Conservation (phyloP, 768 basidiomycete genomes). For the Phlegmacium glaucopus region DNA sequence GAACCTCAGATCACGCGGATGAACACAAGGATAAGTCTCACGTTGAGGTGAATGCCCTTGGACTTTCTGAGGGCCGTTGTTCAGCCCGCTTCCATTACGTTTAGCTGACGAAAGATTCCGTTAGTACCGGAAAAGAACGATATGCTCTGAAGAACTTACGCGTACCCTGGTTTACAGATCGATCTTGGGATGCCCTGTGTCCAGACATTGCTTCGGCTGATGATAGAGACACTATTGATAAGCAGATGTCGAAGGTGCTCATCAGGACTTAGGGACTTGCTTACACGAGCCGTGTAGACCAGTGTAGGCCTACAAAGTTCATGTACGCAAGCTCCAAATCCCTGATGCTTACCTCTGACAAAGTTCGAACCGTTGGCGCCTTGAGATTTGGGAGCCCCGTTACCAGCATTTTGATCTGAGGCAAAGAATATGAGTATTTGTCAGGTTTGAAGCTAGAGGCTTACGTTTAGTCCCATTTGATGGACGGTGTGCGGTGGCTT, state of each 20-base stretch:
- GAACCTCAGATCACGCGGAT: slow-evolving; percentile 10
- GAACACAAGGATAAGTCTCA: slow-evolving; percentile 11
- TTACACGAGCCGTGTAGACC: slow-evolving; percentile 11
- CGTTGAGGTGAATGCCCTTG: slow-evolving; percentile 13
- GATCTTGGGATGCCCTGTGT: slow-evolving; percentile 11
- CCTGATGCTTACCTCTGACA: slow-evolving; percentile 13
- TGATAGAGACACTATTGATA: slow-evolving; percentile 8
- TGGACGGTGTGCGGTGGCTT: slow-evolving; percentile 11
- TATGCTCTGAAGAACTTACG: slow-evolving; percentile 11
- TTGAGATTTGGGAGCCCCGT: slow-evolving; percentile 11
- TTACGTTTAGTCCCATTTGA: slow-evolving; percentile 14
- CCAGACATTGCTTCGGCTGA: slow-evolving; percentile 10
- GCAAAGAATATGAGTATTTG: slow-evolving; percentile 8
- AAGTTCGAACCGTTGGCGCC: slow-evolving; percentile 11
- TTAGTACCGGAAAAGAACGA: slow-evolving; percentile 9
- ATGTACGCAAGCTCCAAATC: slow-evolving; percentile 12
- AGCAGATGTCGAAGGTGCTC: slow-evolving; percentile 11
- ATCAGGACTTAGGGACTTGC: slow-evolving; percentile 12
- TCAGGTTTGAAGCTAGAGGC: slow-evolving; percentile 8
- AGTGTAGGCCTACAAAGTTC: slow-evolving; percentile 11
- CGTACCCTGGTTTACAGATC: slow-evolving; percentile 11
- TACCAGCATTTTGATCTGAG: slow-evolving; percentile 10
- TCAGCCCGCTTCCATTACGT: slow-evolving; percentile 11
- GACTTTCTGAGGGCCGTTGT: slow-evolving; percentile 10
- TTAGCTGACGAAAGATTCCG: slow-evolving; percentile 10